These are phyloP conservation scores for Quercus alba DNA, from an alignment of 306 rosid species.

Conservation along the genomic window DNA sequence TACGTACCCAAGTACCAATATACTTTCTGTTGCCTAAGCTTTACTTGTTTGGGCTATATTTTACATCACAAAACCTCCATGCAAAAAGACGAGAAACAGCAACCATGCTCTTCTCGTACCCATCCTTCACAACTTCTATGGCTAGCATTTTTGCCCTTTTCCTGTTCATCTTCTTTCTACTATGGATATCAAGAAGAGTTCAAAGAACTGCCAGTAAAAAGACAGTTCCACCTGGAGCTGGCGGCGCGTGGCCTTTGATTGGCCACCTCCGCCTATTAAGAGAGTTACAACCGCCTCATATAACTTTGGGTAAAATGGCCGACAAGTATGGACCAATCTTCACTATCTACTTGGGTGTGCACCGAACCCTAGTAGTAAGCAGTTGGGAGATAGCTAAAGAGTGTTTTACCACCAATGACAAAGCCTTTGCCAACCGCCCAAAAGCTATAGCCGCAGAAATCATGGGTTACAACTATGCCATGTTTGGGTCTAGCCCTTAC, in stretches of 20 bases:
- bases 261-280: conserved; percentile 21
- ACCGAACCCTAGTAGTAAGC: conserved; percentile 6
- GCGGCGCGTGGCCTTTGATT: conserved; percentile 11
- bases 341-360: conserved; percentile 12
- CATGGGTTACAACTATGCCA: conserved; percentile 22
- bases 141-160: not conserved
- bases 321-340: conserved; percentile 30
- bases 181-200: not conserved
- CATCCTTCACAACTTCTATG: not conserved
- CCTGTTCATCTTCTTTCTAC: not conserved
- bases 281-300: conserved; percentile 12
- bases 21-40: too few species aligned
- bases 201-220: not conserved
- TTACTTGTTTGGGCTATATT: too few species aligned
- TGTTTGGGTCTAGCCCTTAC: conserved; percentile 19
- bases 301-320: conserved; percentile 20
- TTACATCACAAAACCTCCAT: too few species aligned
- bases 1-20: too few species aligned
- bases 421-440: conserved; percentile 18
- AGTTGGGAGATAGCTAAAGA: conserved; percentile 16
- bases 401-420: conserved; percentile 30
- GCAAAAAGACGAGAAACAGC: too few species aligned
- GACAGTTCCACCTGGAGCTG: conserved; percentile 3
- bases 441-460: not conserved
- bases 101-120: too few species aligned